These are phyloP conservation scores for Nemania serpens DNA, from an alignment of 2,329 filamentous ascomycete species.

Conservation along the genomic window DNA sequence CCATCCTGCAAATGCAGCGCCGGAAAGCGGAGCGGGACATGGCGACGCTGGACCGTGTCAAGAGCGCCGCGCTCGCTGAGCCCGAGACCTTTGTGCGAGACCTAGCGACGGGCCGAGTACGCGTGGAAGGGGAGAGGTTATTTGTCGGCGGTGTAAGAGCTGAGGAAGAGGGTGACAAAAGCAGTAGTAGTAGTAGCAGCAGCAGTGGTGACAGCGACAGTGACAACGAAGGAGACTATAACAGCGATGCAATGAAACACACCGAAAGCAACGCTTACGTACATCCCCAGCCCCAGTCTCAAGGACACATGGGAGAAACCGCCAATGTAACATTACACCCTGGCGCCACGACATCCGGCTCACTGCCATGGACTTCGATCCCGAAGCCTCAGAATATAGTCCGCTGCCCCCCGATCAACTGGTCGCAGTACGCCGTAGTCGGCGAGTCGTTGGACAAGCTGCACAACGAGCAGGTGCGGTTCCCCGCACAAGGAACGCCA, in stretches of 20 bases:
- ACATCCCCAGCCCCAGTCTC: neutral
- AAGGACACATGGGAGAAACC: neutral
- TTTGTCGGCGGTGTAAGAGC: slow-evolving; percentile 25
- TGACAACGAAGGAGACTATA: slow-evolving; percentile 31
- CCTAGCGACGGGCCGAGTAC: slow-evolving; percentile 65
- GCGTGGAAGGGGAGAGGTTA: slow-evolving; percentile 44
- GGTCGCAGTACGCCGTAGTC: slow-evolving; percentile 91
- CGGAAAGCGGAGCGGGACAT: slow-evolving; percentile 79
- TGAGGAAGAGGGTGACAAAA: slow-evolving; percentile 27
- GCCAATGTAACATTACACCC: slow-evolving; percentile 5
- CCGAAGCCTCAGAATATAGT: slow-evolving; percentile 82
- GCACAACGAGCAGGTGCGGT: slow-evolving; percentile 75
- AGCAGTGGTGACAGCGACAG: slow-evolving; percentile 32
- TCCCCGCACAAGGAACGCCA: slow-evolving; percentile 63
- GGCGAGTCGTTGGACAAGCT: slow-evolving; percentile 83
- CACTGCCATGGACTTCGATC: slow-evolving; percentile 62
- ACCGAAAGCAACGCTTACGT: neutral
- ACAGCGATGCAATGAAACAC: slow-evolving; percentile 15
- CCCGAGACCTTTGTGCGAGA: slow-evolving; percentile 75
- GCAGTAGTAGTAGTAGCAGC: slow-evolving; percentile 15
- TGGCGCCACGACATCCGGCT: neutral
- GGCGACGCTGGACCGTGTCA: slow-evolving; percentile 68
- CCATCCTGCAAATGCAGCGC: slow-evolving; percentile 84
- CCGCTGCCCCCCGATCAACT: slow-evolving; percentile 88
- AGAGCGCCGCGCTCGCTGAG: slow-evolving; percentile 70